Evolutionary conservation across 176 grass and related monocot genomes (phyloP).

Genomic region (Cymbopogon citratus): DNA sequence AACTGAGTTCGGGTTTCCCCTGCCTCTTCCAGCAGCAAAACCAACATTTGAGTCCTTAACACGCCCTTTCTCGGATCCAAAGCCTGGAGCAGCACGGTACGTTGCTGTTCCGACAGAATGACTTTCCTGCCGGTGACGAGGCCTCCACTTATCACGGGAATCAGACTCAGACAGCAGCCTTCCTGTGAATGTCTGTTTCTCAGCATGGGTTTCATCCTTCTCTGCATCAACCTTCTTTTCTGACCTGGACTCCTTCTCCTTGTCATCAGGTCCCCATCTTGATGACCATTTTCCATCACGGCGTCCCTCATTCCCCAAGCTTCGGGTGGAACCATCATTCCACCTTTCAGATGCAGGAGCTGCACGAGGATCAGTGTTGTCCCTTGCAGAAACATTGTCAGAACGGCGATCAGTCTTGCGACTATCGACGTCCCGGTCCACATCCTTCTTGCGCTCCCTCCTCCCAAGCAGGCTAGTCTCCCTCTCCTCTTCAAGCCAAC

Average conservation of each 20-base stretch:
- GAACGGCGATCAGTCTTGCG: constrained; percentile 63
- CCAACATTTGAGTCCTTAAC: constrained; percentile 56
- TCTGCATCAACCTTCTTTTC: constrained; percentile 73
- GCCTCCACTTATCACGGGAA: constrained; percentile 99
- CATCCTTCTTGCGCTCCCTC: constrained; percentile 72
- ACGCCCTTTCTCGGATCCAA: constrained; percentile 75
- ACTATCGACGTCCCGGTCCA: constrained; percentile 66
- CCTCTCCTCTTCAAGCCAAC: constrained; percentile 97
- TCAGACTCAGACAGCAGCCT: constrained; percentile 66
- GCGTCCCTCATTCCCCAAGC: constrained; percentile 47
- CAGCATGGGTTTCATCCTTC: constrained; percentile 57
- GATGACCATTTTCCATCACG: constrained; percentile 89
- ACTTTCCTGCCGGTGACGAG: constrained; percentile 85
- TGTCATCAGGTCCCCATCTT: constrained; percentile 96
- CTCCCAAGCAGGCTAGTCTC: constrained; percentile 82
- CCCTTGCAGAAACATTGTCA: constrained; percentile 65
- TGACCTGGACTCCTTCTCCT: constrained; percentile 62
- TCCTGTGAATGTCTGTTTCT: constrained; percentile 58
- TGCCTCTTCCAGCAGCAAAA: constrained; percentile 89
- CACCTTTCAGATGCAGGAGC: constrained; percentile 55
- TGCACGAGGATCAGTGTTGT: constrained; percentile 38
- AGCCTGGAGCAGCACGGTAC: constrained; percentile 82
- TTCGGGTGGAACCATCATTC: constrained; percentile 49
- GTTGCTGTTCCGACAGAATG: constrained; percentile 46
- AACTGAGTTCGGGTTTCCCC: constrained; percentile 48